These are phyloP conservation scores for Penicillium janthinellum DNA, from an alignment of 2,329 filamentous ascomycete genomes.

Conservation along the genomic window DNA sequence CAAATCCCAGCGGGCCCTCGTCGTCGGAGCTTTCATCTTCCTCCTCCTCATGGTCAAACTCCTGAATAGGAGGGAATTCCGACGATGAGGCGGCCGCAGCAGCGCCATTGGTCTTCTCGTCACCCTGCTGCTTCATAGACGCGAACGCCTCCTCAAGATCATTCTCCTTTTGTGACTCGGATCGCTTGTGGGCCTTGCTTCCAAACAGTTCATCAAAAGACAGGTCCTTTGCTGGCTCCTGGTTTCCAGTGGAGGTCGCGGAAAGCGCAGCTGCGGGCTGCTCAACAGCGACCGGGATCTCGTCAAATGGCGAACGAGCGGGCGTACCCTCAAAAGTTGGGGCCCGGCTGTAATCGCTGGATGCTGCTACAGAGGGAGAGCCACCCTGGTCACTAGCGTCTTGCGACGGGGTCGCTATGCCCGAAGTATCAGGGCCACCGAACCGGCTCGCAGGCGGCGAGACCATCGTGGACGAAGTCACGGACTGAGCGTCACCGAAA, in stretches of 20 bases:
- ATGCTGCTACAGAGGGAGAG: slow-evolving; percentile 27
- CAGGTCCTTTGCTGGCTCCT: slow-evolving; percentile 36
- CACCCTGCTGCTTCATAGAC: slow-evolving; percentile 50
- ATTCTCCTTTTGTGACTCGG: slow-evolving; percentile 49
- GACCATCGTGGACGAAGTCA: slow-evolving; percentile 75
- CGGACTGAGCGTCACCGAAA: slow-evolving; percentile 67
- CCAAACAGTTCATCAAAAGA: slow-evolving; percentile 52
- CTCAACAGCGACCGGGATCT: slow-evolving; percentile 22
- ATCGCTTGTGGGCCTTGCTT: slow-evolving; percentile 46
- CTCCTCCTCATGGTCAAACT: slow-evolving; percentile 79
- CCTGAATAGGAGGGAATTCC: slow-evolving; percentile 93
- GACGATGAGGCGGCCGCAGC: slow-evolving; percentile 40
- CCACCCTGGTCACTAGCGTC: slow-evolving; percentile 37
- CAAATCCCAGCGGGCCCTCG: slow-evolving; percentile 70
- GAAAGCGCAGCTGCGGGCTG: slow-evolving; percentile 50
- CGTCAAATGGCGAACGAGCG: slow-evolving; percentile 39
- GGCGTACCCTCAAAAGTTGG: slow-evolving; percentile 20
- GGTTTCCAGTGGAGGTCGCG: slow-evolving; percentile 26
- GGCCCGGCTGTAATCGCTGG: slow-evolving; percentile 26
- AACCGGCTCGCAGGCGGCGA: slow-evolving; percentile 71
- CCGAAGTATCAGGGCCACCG: slow-evolving; percentile 54
- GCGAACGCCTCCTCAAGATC: slow-evolving; percentile 53
- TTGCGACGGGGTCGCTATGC: slow-evolving; percentile 49
- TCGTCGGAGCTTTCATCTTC: slow-evolving; percentile 76
- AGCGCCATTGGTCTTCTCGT: slow-evolving; percentile 41